A percentile compares a stretch with the other conserved stretches of the same genome.
Conservation (phyloP, 2,329 filamentous ascomycete genomes). For the Zasmidium cellare region DNA sequence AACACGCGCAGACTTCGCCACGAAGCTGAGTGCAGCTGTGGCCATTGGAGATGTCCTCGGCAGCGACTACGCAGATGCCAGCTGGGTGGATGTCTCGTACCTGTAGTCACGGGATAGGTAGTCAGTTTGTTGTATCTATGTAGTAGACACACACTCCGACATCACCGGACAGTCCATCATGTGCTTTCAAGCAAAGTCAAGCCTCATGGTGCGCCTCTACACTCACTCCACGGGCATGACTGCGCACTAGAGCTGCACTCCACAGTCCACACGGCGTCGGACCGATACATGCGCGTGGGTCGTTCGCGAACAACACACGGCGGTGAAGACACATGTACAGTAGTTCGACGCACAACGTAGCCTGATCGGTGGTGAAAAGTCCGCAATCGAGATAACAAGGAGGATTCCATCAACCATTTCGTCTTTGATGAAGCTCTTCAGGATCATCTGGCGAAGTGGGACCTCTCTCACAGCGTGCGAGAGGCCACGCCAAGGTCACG, state of each 20-base stretch:
- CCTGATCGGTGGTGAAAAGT: no score
- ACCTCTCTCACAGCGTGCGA: neutral
- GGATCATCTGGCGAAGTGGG: neutral
- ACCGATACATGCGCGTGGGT: neutral
- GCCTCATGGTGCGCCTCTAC: neutral
- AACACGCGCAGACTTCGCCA: constrained; percentile 52
- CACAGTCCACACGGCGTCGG: neutral
- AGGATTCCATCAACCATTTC: neutral
- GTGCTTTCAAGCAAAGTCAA: neutral
- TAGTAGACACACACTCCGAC: neutral
- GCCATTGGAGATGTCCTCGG: constrained; percentile 49
- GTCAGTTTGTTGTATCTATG: no score
- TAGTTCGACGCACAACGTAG: neutral
- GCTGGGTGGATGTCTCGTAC: constrained; percentile 48
- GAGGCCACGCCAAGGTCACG: neutral
- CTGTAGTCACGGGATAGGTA: constrained; percentile 8
- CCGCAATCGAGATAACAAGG: neutral
- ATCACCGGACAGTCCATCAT: neutral
- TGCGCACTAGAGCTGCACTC: constrained; percentile 3
- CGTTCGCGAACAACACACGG: neutral
- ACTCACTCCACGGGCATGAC: neutral
- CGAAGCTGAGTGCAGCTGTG: constrained; percentile 42
- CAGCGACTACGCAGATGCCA: constrained; percentile 36
- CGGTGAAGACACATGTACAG: neutral
- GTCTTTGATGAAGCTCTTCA: neutral